Evolutionary conservation across 495 filamentous ascomycete species (phyloP).

Genomic region (Platismatia glauca): DNA sequence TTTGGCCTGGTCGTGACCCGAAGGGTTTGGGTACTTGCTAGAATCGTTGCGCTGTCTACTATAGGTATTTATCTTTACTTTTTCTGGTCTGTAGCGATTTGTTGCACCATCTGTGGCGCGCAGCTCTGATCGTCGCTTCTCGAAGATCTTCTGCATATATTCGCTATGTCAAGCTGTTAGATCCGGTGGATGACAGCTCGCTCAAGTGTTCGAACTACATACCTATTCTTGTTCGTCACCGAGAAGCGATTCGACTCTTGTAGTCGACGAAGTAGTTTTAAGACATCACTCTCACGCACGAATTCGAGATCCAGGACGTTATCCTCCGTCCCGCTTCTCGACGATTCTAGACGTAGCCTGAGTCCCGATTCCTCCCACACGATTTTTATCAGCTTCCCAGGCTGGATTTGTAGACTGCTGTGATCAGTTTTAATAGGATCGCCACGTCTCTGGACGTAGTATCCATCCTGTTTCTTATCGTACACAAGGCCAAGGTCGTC

Average conservation of each 20-base stretch:
- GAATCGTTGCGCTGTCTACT: not conserved
- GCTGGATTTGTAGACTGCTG: slow-evolving; percentile 13
- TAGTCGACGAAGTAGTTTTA: slow-evolving; percentile 16
- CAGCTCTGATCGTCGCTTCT: slow-evolving; percentile 14
- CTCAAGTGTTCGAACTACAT: not conserved
- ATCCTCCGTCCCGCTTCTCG: slow-evolving; percentile 21
- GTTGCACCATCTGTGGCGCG: not conserved
- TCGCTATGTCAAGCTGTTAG: slow-evolving; percentile 22
- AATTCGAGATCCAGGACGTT: slow-evolving; percentile 35
- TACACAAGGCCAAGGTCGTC: slow-evolving; percentile 12
- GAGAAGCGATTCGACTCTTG: not conserved
- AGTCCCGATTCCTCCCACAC: slow-evolving; percentile 25
- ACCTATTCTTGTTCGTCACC: not conserved
- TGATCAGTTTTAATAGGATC: not conserved
- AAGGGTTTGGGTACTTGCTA: not conserved
- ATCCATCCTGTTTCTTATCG: slow-evolving; percentile 2
- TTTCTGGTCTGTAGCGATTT: not conserved
- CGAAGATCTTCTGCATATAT: slow-evolving; percentile 35
- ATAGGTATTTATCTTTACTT: not conserved
- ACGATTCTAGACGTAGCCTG: slow-evolving; percentile 33
- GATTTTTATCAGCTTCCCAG: slow-evolving; percentile 20
- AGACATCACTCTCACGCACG: slow-evolving; percentile 20
- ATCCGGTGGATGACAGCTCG: not conserved
- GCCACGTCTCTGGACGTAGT: slow-evolving; percentile 10
- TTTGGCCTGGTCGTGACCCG: not conserved